Evolutionary conservation across 1,284 basidiomycete species (phyloP).

Genomic region (Cystobasidiaceae sp.): DNA sequence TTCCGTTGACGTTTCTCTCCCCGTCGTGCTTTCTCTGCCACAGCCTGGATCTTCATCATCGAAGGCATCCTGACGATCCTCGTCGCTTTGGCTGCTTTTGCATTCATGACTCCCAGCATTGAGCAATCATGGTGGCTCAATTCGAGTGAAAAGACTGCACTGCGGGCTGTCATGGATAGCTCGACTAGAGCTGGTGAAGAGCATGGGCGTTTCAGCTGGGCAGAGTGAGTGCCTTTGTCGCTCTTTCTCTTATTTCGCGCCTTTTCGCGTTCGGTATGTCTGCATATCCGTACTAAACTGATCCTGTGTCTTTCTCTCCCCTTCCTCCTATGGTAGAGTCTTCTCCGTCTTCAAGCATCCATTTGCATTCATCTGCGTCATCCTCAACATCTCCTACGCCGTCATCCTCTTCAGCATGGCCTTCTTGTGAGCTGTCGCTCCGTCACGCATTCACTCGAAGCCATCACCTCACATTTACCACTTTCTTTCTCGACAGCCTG

Average conservation of each 20-base stretch:
- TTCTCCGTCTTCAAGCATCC: constrained; percentile 11
- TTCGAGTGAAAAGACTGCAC: constrained; percentile 25
- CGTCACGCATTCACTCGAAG: too few relatives aligned
- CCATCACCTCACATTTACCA: background rate
- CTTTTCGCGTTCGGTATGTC: too few relatives aligned
- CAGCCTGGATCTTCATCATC: constrained; percentile 20
- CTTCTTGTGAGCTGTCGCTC: background rate
- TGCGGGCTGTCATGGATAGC: constrained; percentile 21
- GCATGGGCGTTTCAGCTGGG: constrained; percentile 10
- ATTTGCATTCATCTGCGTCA: constrained; percentile 1
- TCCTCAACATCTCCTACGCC: background rate
- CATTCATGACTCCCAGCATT: constrained; percentile 31
- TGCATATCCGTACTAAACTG: too few relatives aligned
- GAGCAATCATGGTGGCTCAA: constrained; percentile 34
- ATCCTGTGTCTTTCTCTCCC: background rate
- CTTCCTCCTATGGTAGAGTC: background rate
- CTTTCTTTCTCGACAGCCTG: constrained; percentile 46
- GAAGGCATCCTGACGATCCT: constrained; percentile 35
- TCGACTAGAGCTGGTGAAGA: constrained; percentile 16
- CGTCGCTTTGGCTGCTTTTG: constrained; percentile 31
- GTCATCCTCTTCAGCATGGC: constrained; percentile 22
- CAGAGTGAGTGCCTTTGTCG: background rate
- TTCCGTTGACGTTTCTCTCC: too few relatives aligned
- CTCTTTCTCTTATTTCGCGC: too few relatives aligned
- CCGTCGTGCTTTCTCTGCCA: too few relatives aligned